Percentiles rank a stretch among this genome's conserved stretches.
Evolutionary conservation across 176 grass and related monocot species (phyloP).

Genomic region (Pontederia crassipes): DNA sequence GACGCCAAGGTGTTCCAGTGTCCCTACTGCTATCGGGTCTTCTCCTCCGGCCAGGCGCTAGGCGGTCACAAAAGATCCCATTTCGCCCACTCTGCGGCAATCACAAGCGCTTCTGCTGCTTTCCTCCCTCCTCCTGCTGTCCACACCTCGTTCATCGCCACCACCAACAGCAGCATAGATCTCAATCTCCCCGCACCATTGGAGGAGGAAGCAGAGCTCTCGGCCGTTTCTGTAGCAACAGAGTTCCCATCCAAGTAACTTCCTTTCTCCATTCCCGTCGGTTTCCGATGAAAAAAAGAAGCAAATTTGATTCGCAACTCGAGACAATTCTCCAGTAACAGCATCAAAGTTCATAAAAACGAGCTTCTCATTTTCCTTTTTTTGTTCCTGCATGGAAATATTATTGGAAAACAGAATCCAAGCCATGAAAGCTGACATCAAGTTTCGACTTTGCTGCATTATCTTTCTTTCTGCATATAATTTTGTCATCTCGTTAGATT

Average conservation of each 20-base stretch:
- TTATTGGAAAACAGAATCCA: too few species aligned
- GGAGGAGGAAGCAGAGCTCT: constrained; percentile 18
- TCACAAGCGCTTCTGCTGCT: not conserved
- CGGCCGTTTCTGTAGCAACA: not conserved
- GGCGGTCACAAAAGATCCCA: constrained; percentile 44
- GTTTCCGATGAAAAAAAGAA: not conserved
- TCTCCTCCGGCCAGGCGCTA: constrained; percentile 41
- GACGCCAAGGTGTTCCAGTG: constrained; percentile 20
- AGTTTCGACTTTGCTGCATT: too few species aligned
- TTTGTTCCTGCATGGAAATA: too few species aligned
- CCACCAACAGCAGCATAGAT: constrained; percentile 17
- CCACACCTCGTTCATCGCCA: not conserved
- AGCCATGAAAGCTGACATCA: too few species aligned
- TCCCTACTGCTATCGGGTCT: constrained; percentile 34
- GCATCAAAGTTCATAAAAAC: too few species aligned
- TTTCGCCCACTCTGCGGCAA: constrained; percentile 9
- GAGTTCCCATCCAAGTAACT: not conserved
- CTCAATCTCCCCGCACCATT: constrained; percentile 45
- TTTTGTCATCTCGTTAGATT: too few species aligned
- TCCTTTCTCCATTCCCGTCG: not conserved
- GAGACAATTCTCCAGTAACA: constrained; percentile 3
- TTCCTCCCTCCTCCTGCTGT: constrained; percentile 10
- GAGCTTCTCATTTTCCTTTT: too few species aligned
- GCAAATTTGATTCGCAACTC: not conserved
- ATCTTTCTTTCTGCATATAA: too few species aligned